These are phyloP conservation scores for Epichloe brachyelytri DNA, from an alignment of 2,329 filamentous ascomycete genomes.

Conservation along the genomic window DNA sequence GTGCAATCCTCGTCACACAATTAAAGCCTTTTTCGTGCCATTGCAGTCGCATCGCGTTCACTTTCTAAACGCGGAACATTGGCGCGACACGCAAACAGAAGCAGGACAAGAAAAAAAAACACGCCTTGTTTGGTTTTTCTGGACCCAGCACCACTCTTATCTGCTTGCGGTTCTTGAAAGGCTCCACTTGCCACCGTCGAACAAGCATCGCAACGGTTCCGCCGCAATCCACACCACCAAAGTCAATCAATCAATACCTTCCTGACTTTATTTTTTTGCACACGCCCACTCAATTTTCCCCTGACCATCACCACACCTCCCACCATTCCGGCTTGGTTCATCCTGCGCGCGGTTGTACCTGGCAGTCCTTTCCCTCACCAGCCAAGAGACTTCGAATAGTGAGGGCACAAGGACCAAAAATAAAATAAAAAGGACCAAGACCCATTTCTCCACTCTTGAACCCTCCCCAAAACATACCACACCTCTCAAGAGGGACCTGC, in stretches of 20 bases:
- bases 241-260: constrained; percentile 6
- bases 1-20: constrained; percentile 2
- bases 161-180: constrained; percentile 14
- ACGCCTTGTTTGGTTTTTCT: constrained; percentile 10
- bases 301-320: constrained; percentile 10
- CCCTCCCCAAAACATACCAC: constrained; percentile 31
- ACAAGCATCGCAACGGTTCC: constrained; percentile 13
- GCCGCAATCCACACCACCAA: constrained; percentile 9
- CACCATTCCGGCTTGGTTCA: constrained; percentile 15
- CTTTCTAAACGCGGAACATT: constrained; percentile 3
- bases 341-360: constrained; percentile 12
- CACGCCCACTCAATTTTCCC: constrained; percentile 5
- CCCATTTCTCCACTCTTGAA: constrained; percentile 33
- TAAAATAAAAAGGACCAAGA: constrained; percentile 29
- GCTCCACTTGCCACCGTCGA: constrained; percentile 13
- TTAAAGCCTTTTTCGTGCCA: constrained; percentile 1
- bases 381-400: constrained; percentile 7
- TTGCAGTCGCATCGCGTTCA: constrained; percentile 10
- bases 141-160: constrained; percentile 12
- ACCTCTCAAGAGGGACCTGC: constrained; percentile 26
- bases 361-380: constrained; percentile 10
- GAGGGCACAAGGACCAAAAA: constrained; percentile 14
- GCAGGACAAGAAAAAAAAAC: constrained; percentile 5
- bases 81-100: constrained; percentile 9
- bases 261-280: not conserved